Conservation (phyloP, 495 filamentous ascomycete genomes). For the Parathielavia hyrcaniae region DNA sequence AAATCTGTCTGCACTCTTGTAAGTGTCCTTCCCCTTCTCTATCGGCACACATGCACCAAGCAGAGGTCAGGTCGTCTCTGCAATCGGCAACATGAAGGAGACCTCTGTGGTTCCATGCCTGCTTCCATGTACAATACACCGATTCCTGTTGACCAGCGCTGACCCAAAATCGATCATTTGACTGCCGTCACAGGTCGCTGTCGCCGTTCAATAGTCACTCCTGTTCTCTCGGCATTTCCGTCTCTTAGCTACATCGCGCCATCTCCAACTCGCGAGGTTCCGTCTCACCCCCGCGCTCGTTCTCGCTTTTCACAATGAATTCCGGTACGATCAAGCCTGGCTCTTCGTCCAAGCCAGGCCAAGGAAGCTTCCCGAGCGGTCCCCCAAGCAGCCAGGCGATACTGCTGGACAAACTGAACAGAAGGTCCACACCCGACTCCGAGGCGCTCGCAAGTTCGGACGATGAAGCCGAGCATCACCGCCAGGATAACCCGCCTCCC, state of each 20-base stretch:
- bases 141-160: too few relatives aligned
- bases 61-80: not conserved
- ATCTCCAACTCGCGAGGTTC: not conserved
- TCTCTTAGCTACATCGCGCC: not conserved
- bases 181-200: too few relatives aligned
- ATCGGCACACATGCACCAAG: not conserved
- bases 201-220: not conserved
- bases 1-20: slow-evolving; percentile 27
- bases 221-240: not conserved
- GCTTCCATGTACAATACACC: not conserved
- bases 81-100: not conserved
- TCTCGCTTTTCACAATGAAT: slow-evolving; percentile 33
- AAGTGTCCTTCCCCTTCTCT: slow-evolving; percentile 17
- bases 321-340: slow-evolving; percentile 40
- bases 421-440: slow-evolving; percentile 84
- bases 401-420: slow-evolving; percentile 67
- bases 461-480: slow-evolving; percentile 64
- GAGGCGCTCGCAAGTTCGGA: slow-evolving; percentile 90
- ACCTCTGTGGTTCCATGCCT: not conserved
- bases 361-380: slow-evolving; percentile 33
- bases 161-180: too few relatives aligned
- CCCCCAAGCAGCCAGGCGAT: slow-evolving; percentile 52
- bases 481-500: slow-evolving; percentile 42
- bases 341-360: slow-evolving; percentile 37
- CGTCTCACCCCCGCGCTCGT: not conserved